Conservation (phyloP, 2,329 filamentous ascomycete genomes). For the Colletotrichum sublineola region DNA sequence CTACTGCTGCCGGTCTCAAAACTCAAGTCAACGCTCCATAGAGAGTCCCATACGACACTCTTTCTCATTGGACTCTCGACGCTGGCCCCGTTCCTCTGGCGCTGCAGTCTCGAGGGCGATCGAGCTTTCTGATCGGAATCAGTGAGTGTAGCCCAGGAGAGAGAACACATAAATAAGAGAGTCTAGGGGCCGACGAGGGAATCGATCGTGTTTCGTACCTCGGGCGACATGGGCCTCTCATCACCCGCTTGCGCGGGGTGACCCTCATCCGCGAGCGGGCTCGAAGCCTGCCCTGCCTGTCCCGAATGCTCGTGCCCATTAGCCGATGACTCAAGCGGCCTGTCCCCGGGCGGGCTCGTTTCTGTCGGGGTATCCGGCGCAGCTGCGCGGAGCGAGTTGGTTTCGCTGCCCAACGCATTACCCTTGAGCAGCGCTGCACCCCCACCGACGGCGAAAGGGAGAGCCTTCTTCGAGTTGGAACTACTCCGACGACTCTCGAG, state of each 20-base stretch:
- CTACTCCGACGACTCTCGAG: slow-evolving; percentile 93
- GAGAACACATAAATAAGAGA: not conserved
- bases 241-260: slow-evolving; percentile 32
- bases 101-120: slow-evolving; percentile 48
- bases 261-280: slow-evolving; percentile 31
- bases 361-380: slow-evolving; percentile 57
- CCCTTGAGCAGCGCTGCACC: slow-evolving; percentile 58
- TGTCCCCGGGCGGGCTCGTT: slow-evolving; percentile 57
- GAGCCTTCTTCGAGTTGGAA: slow-evolving; percentile 83
- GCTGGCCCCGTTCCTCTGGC: slow-evolving; percentile 55
- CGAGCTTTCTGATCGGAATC: slow-evolving; percentile 46
- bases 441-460: slow-evolving; percentile 64
- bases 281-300: slow-evolving; percentile 17
- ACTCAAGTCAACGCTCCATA: slow-evolving; percentile 72
- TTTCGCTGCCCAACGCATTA: slow-evolving; percentile 69
- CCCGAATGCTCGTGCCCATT: slow-evolving; percentile 31
- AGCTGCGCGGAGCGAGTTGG: slow-evolving; percentile 68
- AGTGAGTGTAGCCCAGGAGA: slow-evolving; percentile 48
- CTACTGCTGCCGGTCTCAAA: slow-evolving; percentile 58
- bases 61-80: slow-evolving; percentile 60
- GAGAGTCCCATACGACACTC: slow-evolving; percentile 71
- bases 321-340: slow-evolving; percentile 40
- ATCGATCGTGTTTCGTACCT: slow-evolving; percentile 68
- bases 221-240: slow-evolving; percentile 48
- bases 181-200: slow-evolving; percentile 62